These are phyloP conservation scores for Claviceps monticola DNA, from an alignment of 2,329 filamentous ascomycete genomes.

Conservation along the genomic window DNA sequence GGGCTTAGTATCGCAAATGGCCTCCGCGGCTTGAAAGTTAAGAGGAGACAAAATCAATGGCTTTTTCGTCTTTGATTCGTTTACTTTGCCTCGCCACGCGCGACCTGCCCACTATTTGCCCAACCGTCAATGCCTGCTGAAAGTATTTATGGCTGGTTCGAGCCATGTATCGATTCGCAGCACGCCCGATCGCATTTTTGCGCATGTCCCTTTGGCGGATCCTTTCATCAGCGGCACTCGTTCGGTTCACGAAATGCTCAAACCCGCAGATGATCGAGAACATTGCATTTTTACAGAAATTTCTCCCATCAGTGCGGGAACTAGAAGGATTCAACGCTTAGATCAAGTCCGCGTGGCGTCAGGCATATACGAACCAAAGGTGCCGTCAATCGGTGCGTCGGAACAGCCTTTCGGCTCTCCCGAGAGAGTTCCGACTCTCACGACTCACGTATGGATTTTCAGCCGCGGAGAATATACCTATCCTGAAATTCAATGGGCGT, in stretches of 20 bases:
- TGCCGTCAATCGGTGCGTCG: not conserved
- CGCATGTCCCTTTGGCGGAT: not conserved
- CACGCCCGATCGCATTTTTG: not conserved
- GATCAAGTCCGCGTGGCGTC: not conserved
- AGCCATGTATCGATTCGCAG: not conserved
- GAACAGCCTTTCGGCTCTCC: not conserved
- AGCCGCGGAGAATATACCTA: not conserved
- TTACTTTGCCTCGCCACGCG: not conserved
- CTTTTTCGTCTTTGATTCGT: not conserved
- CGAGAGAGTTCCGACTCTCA: not conserved
- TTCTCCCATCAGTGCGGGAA: not conserved
- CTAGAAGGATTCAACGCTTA: not conserved
- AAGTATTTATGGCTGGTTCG: not conserved
- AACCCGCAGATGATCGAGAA: not conserved
- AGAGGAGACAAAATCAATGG: not conserved
- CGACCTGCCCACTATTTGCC: not conserved
- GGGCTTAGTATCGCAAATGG: not conserved
- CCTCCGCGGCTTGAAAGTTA: not conserved
- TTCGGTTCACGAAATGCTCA: not conserved
- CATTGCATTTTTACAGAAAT: not conserved
- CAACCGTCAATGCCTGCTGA: not conserved
- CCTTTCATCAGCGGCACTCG: not conserved
- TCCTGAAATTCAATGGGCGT: not conserved
- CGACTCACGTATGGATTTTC: not conserved
- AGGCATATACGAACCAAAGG: not conserved